Evolutionary conservation across 768 basidiomycete species (phyloP), one percentile per base, ranked within the genome.

Genomic region (Leccinum subgranulosum): DNA sequence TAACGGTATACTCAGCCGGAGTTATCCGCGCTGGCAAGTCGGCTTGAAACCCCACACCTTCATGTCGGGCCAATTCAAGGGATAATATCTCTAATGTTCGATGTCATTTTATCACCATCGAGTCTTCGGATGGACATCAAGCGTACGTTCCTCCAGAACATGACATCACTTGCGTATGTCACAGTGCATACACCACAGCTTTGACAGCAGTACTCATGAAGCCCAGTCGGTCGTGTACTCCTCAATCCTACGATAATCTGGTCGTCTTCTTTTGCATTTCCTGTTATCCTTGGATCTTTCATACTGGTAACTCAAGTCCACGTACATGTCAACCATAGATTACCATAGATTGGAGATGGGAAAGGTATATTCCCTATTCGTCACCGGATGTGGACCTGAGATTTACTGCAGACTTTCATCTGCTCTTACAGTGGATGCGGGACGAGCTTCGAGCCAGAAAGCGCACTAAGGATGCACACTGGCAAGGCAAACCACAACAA

Each of bases 381-480:
- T n/a, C 4, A 29, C 53, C 10, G 7, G 6, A 9, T 15, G 10
- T 19, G 6, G 1, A 19, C 17, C n/a, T 36, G 5, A 56, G 6
- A 28, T 34, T 45, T 1, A 10, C 12, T 33, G 3, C 15, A 68
- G 67, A 25, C 17, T 11, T 53, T 39, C 39, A 2, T 48, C 3
- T 68, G 66, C 47, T 10, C 55, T 14, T 21, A 41, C 14, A 14
- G 17, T 0, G 17, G 47, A 17, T 70, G 67, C 23, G 31, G n/a
- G n/a, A 25, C 3, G 21, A 47, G 25, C 36, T 68, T 70, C 23
- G 4, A 9, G 11, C 57, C 27, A 31, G 19, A 11, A 2, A 33
- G 6, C 1, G 36, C 65, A 5, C 47, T 68, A 12, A 66, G 19
- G 28, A 61, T 61, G 28, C 67, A 68, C 19, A n/a, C n/a, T n/a